phyloP scores from a whole-genome alignment of 441 rosid genomes.

The Aquilaria agallochum region DNA sequence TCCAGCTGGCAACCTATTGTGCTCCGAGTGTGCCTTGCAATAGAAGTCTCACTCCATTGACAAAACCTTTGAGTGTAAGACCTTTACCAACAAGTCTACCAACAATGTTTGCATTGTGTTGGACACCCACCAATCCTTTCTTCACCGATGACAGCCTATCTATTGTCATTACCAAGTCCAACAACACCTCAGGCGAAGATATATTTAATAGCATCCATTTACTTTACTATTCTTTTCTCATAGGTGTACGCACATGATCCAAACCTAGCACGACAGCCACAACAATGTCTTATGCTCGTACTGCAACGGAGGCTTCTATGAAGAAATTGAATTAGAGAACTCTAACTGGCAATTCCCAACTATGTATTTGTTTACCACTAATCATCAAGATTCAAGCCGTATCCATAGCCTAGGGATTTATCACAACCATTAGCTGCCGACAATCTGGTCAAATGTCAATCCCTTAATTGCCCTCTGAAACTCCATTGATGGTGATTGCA shows the following conservation, averaged over 20 bases:
- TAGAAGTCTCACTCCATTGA: too few relatives aligned
- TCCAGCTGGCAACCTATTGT: too few relatives aligned
- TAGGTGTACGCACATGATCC: constrained; percentile 57
- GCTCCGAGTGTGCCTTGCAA: too few relatives aligned
- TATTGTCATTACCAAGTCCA: too few relatives aligned
- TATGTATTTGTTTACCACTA: constrained; percentile 11
- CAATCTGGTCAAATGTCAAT: constrained; percentile 54
- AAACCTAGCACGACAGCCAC: constrained; percentile 18
- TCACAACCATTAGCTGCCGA: constrained; percentile 30
- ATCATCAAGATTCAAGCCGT: constrained; percentile 22
- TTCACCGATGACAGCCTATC: too few relatives aligned
- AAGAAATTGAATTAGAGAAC: constrained; percentile 38
- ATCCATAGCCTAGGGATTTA: constrained; percentile 18
- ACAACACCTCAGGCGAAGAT: too few relatives aligned
- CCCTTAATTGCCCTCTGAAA: constrained; percentile 80
- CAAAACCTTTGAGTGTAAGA: too few relatives aligned
- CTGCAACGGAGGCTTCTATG: constrained; percentile 73
- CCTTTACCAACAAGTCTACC: too few relatives aligned
- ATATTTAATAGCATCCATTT: too few relatives aligned
- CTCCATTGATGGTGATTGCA: constrained; percentile 25
- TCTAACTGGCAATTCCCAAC: constrained; percentile 30
- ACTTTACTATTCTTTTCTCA: too few relatives aligned
- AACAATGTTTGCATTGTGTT: too few relatives aligned
- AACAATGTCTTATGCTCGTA: constrained; percentile 43
- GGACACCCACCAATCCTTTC: too few relatives aligned